phyloP scores from a whole-genome alignment of 306 rosid genomes.

The Trifolium subterraneum region DNA sequence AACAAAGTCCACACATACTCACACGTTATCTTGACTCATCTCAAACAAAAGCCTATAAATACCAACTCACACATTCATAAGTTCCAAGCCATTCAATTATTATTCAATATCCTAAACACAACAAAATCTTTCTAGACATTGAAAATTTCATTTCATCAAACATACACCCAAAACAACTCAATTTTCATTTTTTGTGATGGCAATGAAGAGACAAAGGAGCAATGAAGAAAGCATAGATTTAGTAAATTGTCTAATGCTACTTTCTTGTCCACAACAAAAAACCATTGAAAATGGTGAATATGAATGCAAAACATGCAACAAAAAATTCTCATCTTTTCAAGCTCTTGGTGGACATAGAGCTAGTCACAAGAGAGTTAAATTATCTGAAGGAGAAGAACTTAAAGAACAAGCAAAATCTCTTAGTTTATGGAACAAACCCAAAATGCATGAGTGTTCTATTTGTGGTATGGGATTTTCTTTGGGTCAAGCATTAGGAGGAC shows the following conservation, averaged over 20 bases:
- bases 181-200: background rate
- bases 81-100: constrained; percentile 27
- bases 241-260: constrained; percentile 51
- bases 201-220: constrained; percentile 58
- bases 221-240: constrained; percentile 36
- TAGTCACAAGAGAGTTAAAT: constrained; percentile 67
- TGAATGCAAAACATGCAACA: constrained; percentile 83
- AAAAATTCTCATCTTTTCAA: constrained; percentile 77
- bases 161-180: background rate
- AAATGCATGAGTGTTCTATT: constrained; percentile 64
- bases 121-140: background rate
- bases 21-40: constrained; percentile 18
- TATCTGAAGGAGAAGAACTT: constrained; percentile 14
- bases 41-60: constrained; percentile 37
- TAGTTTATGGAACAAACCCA: constrained; percentile 40
- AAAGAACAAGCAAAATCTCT: constrained; percentile 30
- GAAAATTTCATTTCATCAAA: constrained; percentile 4
- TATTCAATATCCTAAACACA: constrained; percentile 20
- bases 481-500: constrained; percentile 95
- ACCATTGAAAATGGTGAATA: constrained; percentile 40
- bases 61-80: background rate
- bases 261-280: constrained; percentile 44
- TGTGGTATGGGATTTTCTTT: constrained; percentile 71
- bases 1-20: background rate
- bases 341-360: constrained; percentile 96